phyloP scores from a whole-genome alignment of 208 protist species.

The Herpetomonas tarakana region DNA sequence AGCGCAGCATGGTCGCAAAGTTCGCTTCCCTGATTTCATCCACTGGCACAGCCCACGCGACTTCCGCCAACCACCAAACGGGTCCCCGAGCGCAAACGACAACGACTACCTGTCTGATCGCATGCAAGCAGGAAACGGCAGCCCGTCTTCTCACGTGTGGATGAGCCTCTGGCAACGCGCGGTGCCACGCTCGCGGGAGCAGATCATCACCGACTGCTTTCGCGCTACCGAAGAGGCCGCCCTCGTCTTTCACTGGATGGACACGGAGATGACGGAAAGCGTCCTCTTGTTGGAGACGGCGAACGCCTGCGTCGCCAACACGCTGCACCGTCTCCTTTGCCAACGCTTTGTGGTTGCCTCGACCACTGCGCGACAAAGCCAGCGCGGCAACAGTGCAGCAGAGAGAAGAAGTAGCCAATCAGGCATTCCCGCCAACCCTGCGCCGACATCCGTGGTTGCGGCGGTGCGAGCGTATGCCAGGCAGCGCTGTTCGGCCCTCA shows the following conservation, averaged over 20 bases:
- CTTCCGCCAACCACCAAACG: slow-evolving; percentile 20
- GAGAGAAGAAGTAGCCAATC: too few species aligned
- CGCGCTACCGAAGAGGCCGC: slow-evolving; percentile 36
- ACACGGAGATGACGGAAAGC: slow-evolving; percentile 17
- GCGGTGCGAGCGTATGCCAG: slow-evolving; percentile 35
- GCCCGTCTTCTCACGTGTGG: slow-evolving; percentile 44
- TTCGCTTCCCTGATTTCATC: slow-evolving; percentile 87
- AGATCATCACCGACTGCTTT: slow-evolving; percentile 47
- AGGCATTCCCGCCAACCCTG: too few species aligned
- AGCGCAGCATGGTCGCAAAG: slow-evolving; percentile 56
- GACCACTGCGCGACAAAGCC: neutral
- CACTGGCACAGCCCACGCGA: slow-evolving; percentile 86
- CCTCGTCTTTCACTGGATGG: slow-evolving; percentile 57
- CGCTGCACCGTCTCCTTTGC: slow-evolving; percentile 55
- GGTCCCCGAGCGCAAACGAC: slow-evolving; percentile 12
- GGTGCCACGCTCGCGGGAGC: slow-evolving; percentile 39
- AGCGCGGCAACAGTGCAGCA: too few species aligned
- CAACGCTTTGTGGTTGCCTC: slow-evolving; percentile 40
- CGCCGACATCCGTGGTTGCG: neutral
- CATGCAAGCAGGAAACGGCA: slow-evolving; percentile 35
- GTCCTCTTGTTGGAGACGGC: slow-evolving; percentile 49
- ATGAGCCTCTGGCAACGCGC: slow-evolving; percentile 65
- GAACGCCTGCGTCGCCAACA: slow-evolving; percentile 56
- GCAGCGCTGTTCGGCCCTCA: slow-evolving; percentile 26
- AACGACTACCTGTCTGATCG: slow-evolving; percentile 68